Base-by-base conservation (phyloP, 106 monocot genomes). In the Dendrobium officinale region DNA sequence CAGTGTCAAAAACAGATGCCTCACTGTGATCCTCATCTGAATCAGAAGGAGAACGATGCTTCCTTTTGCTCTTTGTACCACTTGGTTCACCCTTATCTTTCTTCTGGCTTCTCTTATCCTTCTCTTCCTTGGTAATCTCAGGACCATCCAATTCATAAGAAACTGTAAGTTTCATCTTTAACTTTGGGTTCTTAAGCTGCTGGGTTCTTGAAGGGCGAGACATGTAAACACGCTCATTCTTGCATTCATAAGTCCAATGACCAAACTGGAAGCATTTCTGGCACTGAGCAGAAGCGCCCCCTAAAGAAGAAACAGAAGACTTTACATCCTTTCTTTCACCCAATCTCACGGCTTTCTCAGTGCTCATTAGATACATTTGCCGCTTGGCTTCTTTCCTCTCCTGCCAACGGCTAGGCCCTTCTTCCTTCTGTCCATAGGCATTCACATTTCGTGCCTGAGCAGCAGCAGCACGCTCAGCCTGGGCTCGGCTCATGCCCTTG, bases 301-400 rank as follows among this genome's bases (percentile, higher is more conserved):
- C 72, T 11, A 75, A 16, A 24, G 89, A 81, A 74, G 91, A 56
- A 31, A 76, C 44, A 1, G 91, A 86, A 24, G 83, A 10, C 67
- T 90, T 90, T 15, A 68, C 9, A 59, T 94, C 94, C 80, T 96
- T 96, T 77, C 96, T 93, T 75, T 87, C 93, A 29, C 95, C 98
- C 77, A 98, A 61, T 67, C 82, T 91, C 22, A 95, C 98, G 59
- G 95, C 98, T 79, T 98, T 98, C 82, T 98, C 98, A 8, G 98
- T 98, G 75, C 98, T 98, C 95, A 98, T 98, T 67, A 98, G 89
- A 79, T 98, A 98, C 98, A 98, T 98, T 80, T 94, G 95, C 8
- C 98, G 86, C 84, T 98, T 98, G 33, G 92, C 94, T 83, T 98
- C 95, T 73, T 98, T 98, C 58, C 94, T 77, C 80, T 98, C 98